Conservation (phyloP, 2,329 filamentous ascomycete species). For the Microdochium paspali region DNA sequence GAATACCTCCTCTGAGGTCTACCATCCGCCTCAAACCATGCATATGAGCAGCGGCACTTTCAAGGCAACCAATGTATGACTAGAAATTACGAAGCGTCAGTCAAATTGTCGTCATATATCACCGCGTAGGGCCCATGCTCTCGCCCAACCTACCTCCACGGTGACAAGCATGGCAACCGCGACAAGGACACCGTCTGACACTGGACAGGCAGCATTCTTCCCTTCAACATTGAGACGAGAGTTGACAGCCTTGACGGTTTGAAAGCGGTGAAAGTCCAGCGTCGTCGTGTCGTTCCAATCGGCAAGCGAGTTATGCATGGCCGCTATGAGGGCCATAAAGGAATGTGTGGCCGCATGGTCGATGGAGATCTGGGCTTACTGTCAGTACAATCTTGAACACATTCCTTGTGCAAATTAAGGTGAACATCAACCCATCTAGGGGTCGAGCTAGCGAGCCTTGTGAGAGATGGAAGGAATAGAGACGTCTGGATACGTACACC, state of each 20-base stretch:
- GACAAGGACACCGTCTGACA: conserved; percentile 21
- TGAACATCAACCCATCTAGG: too few relatives aligned
- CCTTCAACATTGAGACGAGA: conserved; percentile 20
- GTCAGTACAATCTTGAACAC: not conserved
- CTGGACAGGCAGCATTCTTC: conserved; percentile 15
- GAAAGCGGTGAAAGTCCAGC: conserved; percentile 22
- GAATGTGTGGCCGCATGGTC: conserved; percentile 21
- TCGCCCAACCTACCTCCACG: conserved; percentile 13
- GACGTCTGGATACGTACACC: conserved; percentile 11
- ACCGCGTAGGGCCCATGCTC: not conserved
- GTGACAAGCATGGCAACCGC: conserved; percentile 22
- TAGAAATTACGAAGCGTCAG: conserved; percentile 1
- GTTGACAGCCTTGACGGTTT: conserved; percentile 21
- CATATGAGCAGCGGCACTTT: conserved; percentile 20
- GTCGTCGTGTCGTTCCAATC: conserved; percentile 21
- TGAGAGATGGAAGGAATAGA: not conserved
- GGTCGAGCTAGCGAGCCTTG: too few relatives aligned
- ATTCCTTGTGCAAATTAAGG: too few relatives aligned
- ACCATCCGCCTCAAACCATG: conserved; percentile 20
- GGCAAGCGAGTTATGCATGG: conserved; percentile 23
- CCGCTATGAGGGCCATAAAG: conserved; percentile 21
- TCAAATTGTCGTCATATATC: not conserved
- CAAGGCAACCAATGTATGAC: conserved; percentile 19
- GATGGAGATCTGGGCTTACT: conserved; percentile 14
- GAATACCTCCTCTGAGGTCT: conserved; percentile 18